Evolutionary conservation across 2,329 filamentous ascomycete species (phyloP).

Genomic region (Diaporthe velutina): DNA sequence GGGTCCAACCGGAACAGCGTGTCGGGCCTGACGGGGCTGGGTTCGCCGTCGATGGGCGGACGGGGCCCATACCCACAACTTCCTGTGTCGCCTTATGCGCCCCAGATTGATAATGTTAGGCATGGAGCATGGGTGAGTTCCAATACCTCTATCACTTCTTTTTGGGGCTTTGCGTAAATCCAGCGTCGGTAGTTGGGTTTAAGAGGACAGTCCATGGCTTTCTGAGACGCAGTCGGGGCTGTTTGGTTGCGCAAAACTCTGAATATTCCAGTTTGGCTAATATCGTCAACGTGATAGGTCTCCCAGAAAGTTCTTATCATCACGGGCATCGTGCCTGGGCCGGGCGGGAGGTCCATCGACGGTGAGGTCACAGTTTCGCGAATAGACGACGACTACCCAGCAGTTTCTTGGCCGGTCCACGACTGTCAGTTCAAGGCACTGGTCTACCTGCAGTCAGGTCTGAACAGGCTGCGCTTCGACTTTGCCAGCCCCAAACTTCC

Average conservation of each 20-base stretch:
- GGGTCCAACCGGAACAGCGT: conserved; percentile 72
- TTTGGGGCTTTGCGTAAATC: background rate
- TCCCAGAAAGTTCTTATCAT: conserved; percentile 91
- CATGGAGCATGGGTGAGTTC: conserved; percentile 86
- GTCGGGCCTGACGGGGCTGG: conserved; percentile 72
- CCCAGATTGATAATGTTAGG: conserved; percentile 81
- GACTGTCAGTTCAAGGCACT: conserved; percentile 93
- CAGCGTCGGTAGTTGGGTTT: background rate
- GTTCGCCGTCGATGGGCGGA: conserved; percentile 66
- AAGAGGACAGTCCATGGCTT: background rate
- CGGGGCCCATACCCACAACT: conserved; percentile 65
- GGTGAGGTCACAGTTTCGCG: conserved; percentile 84
- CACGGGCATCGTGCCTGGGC: conserved; percentile 84
- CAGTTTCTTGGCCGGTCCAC: conserved; percentile 87
- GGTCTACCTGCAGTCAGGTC: conserved; percentile 90
- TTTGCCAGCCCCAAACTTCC: conserved; percentile 87
- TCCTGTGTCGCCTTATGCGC: conserved; percentile 83
- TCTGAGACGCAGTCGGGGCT: background rate
- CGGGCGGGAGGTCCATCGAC: conserved; percentile 76
- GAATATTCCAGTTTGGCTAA: conserved; percentile 10
- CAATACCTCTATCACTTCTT: background rate
- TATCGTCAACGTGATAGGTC: conserved; percentile 66
- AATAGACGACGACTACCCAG: conserved; percentile 86
- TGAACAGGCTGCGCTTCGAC: conserved; percentile 89
- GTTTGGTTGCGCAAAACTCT: background rate